These are phyloP conservation scores for Ogataea minuta DNA, from an alignment of 805 yeast genomes.

Conservation along the genomic window DNA sequence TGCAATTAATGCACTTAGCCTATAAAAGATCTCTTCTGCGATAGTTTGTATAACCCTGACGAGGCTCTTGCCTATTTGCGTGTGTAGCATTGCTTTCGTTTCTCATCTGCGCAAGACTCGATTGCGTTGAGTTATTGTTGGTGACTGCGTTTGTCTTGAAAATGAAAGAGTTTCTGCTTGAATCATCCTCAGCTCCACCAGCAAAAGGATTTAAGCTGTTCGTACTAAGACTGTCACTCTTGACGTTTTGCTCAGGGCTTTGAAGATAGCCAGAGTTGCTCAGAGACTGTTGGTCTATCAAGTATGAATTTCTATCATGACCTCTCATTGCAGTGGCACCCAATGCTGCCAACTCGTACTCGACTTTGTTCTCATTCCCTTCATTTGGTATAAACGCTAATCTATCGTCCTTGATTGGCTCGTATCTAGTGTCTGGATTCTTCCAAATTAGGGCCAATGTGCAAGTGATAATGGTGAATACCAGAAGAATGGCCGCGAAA, in stretches of 20 bases:
- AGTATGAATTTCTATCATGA: constrained; percentile 44
- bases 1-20: constrained; percentile 5
- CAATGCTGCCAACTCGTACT: constrained; percentile 67
- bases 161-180: constrained; percentile 20
- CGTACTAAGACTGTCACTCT: constrained; percentile 15
- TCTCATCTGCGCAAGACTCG: constrained; percentile 8
- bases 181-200: constrained; percentile 15
- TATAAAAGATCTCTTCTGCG: constrained; percentile 19
- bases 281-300: constrained; percentile 25
- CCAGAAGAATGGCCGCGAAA: constrained; percentile 74
- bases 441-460: constrained; percentile 76
- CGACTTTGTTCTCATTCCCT: constrained; percentile 40
- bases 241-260: constrained; percentile 24
- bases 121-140: constrained; percentile 10
- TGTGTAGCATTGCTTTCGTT: constrained; percentile 6
- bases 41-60: constrained; percentile 11
- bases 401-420: constrained; percentile 95
- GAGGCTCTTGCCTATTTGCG: constrained; percentile 1
- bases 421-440: constrained; percentile 93
- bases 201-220: constrained; percentile 22
- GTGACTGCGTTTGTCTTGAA: constrained; percentile 15
- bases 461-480: constrained; percentile 88
- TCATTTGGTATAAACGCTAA: constrained; percentile 80
- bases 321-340: constrained; percentile 70
- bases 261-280: constrained; percentile 27